Conservation (phyloP, 345 rosid species). For the Salix dunnii region DNA sequence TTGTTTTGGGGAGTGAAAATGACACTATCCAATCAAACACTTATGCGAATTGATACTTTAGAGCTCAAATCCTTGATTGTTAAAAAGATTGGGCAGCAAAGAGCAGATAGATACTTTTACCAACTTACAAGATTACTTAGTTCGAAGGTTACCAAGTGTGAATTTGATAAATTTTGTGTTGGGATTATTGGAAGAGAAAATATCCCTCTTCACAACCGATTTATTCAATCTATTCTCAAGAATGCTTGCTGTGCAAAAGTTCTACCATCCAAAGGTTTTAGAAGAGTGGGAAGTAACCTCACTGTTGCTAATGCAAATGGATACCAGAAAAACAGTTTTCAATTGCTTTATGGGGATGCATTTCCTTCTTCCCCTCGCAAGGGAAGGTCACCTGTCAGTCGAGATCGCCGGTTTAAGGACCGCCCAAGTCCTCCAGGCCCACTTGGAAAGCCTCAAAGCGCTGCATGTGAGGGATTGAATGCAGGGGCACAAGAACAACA, state of each 20-base stretch:
- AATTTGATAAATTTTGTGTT: conserved; percentile 40
- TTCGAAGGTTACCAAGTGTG: conserved; percentile 35
- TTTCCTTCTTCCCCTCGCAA: conserved; percentile 53
- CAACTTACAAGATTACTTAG: conserved; percentile 35
- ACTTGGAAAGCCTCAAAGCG: conserved; percentile 42
- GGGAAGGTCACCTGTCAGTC: conserved; percentile 39
- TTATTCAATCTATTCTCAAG: conserved; percentile 19
- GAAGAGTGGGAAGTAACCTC: conserved; percentile 23
- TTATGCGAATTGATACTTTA: conserved; percentile 10
- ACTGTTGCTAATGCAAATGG: conserved; percentile 37
- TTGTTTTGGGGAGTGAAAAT: background rate
- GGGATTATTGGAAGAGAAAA: conserved; percentile 42
- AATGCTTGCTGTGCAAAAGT: conserved; percentile 13
- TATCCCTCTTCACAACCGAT: conserved; percentile 29
- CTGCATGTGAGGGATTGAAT: conserved; percentile 32
- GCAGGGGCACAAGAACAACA: conserved; percentile 19
- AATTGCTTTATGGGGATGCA: conserved; percentile 39
- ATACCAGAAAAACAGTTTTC: conserved; percentile 35
- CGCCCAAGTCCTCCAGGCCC: conserved; percentile 55
- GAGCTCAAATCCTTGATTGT: conserved; percentile 41
- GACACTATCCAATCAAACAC: background rate
- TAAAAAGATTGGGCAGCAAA: conserved; percentile 37
- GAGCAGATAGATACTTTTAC: conserved; percentile 32
- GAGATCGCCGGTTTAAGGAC: conserved; percentile 46
- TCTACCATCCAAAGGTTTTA: conserved; percentile 13